phyloP scores from a whole-genome alignment of 2,329 filamentous ascomycete species.

The Xylariaceae sp. region DNA sequence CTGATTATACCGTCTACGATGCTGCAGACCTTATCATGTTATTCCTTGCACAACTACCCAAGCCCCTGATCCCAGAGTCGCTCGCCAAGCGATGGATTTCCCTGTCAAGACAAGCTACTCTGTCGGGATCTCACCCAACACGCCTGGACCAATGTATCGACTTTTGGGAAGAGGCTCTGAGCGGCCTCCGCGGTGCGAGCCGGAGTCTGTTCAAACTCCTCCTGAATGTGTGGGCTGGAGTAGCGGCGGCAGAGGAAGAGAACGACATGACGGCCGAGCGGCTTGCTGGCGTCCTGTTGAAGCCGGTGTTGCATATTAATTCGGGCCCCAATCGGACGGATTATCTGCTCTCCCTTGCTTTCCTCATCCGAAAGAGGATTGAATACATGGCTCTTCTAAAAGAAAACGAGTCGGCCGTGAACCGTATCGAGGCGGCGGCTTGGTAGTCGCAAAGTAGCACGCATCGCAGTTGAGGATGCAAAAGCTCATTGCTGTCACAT shows the following conservation, averaged over 20 bases:
- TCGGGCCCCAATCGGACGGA: constrained; percentile 35
- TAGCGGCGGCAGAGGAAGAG: constrained; percentile 35
- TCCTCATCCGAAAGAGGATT: constrained; percentile 40
- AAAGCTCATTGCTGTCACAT: too few relatives aligned
- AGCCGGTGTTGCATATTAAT: constrained; percentile 37
- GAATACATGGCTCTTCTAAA: constrained; percentile 38
- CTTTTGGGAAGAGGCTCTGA: constrained; percentile 45
- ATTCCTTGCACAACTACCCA: constrained; percentile 38
- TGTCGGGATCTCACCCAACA: constrained; percentile 31
- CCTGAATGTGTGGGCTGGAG: constrained; percentile 41
- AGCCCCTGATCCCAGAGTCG: constrained; percentile 36
- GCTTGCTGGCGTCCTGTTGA: constrained; percentile 36
- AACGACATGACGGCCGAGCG: constrained; percentile 44
- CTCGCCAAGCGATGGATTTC: constrained; percentile 39
- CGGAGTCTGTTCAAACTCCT: constrained; percentile 40
- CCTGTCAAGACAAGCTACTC: constrained; percentile 38
- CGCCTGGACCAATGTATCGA: constrained; percentile 41
- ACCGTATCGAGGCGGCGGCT: constrained; percentile 25
- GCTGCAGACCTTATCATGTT: constrained; percentile 39
- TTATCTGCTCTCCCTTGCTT: constrained; percentile 40
- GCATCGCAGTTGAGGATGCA: too few relatives aligned
- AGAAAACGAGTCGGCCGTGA: constrained; percentile 26
- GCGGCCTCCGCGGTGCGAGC: constrained; percentile 35
- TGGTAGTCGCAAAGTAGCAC: too few relatives aligned
- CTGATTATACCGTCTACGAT: constrained; percentile 36